Percentiles rank a stretch among this genome's conserved stretches.
phyloP scores from a whole-genome alignment of 2,329 filamentous ascomycete species.

The Colletotrichum noveboracense region DNA sequence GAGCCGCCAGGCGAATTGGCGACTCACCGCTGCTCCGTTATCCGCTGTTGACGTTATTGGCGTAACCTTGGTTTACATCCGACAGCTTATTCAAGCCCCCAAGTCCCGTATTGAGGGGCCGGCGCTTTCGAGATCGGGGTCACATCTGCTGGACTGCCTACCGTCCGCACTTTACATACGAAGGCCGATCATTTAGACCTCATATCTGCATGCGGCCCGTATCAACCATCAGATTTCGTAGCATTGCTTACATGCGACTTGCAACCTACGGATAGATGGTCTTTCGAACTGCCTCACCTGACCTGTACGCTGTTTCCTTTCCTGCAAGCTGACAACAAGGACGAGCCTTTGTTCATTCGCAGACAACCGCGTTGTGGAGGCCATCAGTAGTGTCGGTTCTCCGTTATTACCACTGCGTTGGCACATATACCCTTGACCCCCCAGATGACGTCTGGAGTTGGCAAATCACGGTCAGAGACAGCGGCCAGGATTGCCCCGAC shows the following conservation, averaged over 20 bases:
- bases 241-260: not conserved
- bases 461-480: not conserved
- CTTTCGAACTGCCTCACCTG: not conserved
- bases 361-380: not conserved
- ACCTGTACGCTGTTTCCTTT: not conserved
- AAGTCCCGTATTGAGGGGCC: not conserved
- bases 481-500: not conserved
- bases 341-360: not conserved
- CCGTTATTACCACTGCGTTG: not conserved
- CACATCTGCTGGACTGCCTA: not conserved
- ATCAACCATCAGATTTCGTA: not conserved
- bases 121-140: not conserved
- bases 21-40: not conserved
- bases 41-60: not conserved
- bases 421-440: constrained; percentile 10
- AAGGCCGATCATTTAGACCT: not conserved
- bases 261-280: not conserved
- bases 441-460: constrained; percentile 1
- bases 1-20: not conserved
- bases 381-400: not conserved
- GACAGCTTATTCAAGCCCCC: not conserved
- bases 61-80: not conserved
- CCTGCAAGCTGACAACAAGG: not conserved
- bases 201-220: not conserved
- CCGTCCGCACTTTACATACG: not conserved